phyloP scores from a whole-genome alignment of 495 filamentous ascomycete genomes.

The Platismatia glauca region DNA sequence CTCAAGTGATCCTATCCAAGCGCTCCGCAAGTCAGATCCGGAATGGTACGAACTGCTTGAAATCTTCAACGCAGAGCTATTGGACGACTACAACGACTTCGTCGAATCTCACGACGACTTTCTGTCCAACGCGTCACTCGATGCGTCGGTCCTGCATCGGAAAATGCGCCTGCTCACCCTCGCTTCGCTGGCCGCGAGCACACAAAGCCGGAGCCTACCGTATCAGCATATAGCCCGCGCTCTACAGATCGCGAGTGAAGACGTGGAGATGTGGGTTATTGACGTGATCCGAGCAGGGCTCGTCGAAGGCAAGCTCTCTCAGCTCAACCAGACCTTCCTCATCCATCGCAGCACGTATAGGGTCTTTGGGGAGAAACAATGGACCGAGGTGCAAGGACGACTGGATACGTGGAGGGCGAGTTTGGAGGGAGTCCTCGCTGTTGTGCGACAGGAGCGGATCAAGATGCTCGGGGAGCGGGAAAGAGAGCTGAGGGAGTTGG shows the following conservation, averaged over 20 bases:
- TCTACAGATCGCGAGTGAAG: conserved; percentile 67
- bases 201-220: conserved; percentile 70
- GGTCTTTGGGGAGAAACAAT: conserved; percentile 96
- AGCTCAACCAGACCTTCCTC: conserved; percentile 83
- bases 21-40: conserved; percentile 71
- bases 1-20: conserved; percentile 74
- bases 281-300: conserved; percentile 92
- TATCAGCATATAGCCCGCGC: conserved; percentile 75
- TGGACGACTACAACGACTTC: conserved; percentile 95
- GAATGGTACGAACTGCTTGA: conserved; percentile 84
- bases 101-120: conserved; percentile 58
- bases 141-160: conserved; percentile 54
- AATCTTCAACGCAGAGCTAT: conserved; percentile 83
- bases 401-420: conserved; percentile 83
- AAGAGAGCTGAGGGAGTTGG: conserved; percentile 24
- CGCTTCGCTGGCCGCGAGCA: conserved; percentile 74
- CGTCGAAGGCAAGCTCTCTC: conserved; percentile 87
- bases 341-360: conserved; percentile 91
- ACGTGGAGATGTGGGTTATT: conserved; percentile 97
- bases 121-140: conserved; percentile 60
- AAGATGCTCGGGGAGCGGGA: conserved; percentile 42
- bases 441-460: conserved; percentile 70
- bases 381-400: conserved; percentile 81
- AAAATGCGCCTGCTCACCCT: conserved; percentile 96
- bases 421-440: conserved; percentile 61